Base-by-base conservation (phyloP, 345 rosid genomes). In the Arabidopsis arenosa region DNA sequence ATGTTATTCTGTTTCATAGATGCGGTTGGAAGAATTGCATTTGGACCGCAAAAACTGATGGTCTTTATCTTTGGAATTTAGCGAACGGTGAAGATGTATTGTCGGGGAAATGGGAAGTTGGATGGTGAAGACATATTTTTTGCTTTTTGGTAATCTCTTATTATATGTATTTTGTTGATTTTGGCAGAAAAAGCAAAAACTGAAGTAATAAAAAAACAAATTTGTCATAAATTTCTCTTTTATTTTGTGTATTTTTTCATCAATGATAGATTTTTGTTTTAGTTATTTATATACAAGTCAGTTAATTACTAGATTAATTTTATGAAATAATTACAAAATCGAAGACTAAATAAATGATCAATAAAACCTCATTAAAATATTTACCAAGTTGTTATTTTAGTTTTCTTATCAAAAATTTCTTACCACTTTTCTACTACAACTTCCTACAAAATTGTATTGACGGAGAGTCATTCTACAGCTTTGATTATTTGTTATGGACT, bases 41-140 rank as follows among this genome's bases (percentile, higher is more conserved):
- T 72, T 83, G 86, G 84, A 78, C 52, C 3, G 82, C 71, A 32
- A 83, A 72, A 52, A 63, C 40, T 2, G 82, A 78, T 52, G 86
- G 86, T 0, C 28, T 83, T 58, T 80, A 80, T 61, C 72, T 83
- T 6, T 75, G 77, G 62, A 61, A 80, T 75, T 43, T 0, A 15
- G 66, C 61, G 0, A 69, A 7, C 1, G 44, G 61, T 49, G 65
- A 43, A 23, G 73, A 75, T 58, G 18, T 69, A 4, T 57, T 75
- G 5, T 7, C 37, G 2, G 7, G 57, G 3, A 64, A 33, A 55
- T 80, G 82, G 79, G 64, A 74, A 79, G 9, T 8, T 68, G 75
- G 79, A 53, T 60, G 63, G 74, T 75, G 63, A 75, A 60, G 41
- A n/a, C 9, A 12, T 59, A 1, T 12, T 56, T 56, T 21, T 45